Base-by-base conservation (phyloP, 768 basidiomycete species). In the Tulasnella sp. region DNA sequence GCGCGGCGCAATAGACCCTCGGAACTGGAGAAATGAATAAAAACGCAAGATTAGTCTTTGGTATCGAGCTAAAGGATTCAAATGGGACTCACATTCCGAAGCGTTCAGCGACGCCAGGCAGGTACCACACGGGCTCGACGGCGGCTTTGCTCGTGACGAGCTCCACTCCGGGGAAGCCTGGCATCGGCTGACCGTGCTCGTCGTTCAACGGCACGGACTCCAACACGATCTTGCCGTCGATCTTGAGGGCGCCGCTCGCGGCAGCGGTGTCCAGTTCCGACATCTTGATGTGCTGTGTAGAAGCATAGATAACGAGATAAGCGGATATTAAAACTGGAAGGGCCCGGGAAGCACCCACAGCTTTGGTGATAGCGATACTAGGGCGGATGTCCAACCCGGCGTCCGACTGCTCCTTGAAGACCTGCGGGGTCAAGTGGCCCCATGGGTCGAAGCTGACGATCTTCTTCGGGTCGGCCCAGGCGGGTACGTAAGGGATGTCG, bases 381-480 rank as follows among this genome's bases (percentile, higher is more conserved):
- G 97, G 97, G 20, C 96, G 86, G 48, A 96, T 87, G 83, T 99
- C 96, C 77, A 98, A 85, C 0, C 93, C 93, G 73, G 86, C 83
- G 57, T 91, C 89, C 37, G 88, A 85, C 83, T 92, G 89, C 61
- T 85, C 85, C 74, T 86, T 86, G 85, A 91, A 96, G 0, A 92
- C 89, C 37, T 88, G 88, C 5, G 92, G 94, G 0, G 91, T 93
- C 74, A 97, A 85, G 81, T 97, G 95, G 1, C 96, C 96, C 90
- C 91, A 98, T 0, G 96, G 96, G 82, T 99, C 96, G 83, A 98
- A 92, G 5, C 91, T 91, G 55, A 97, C 96, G 81, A 98, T 96
- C 88, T 94, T 94, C 80, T 80, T 81, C 6, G 90, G 87, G 81
- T 92, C 90, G 61, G 84, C 88, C 96, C 96, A 99, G 5, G 90